Evolutionary conservation across 2,329 filamentous ascomycete species (phyloP).

Genomic region (Botrytis paeoniae): DNA sequence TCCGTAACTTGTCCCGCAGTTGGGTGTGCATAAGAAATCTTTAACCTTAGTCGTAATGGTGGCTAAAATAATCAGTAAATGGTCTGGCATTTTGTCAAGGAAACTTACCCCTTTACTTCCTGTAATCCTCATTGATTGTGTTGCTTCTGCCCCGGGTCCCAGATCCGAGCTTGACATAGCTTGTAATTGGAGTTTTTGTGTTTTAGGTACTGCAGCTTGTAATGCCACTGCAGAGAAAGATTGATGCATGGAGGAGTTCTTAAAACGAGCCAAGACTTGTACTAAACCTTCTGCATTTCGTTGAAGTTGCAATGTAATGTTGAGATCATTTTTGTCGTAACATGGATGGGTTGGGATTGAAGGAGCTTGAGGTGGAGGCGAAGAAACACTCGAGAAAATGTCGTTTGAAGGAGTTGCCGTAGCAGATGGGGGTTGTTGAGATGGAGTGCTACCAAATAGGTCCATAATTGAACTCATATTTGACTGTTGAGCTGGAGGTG

Average conservation of each 20-base stretch:
- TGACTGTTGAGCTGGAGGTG: slow-evolving; percentile 54
- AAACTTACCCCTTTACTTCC: slow-evolving; percentile 83
- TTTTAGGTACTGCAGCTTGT: slow-evolving; percentile 94
- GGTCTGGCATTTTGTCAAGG: neutral
- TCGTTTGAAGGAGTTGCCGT: slow-evolving; percentile 46
- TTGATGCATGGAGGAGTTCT: slow-evolving; percentile 66
- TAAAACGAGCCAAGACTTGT: slow-evolving; percentile 81
- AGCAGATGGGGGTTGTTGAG: slow-evolving; percentile 44
- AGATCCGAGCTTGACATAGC: slow-evolving; percentile 82
- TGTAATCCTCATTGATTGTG: slow-evolving; percentile 84
- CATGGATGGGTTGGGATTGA: slow-evolving; percentile 61
- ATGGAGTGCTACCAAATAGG: slow-evolving; percentile 61
- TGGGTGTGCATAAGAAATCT: slow-evolving; percentile 75
- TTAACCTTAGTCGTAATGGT: slow-evolving; percentile 76
- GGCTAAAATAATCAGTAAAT: slow-evolving; percentile 51
- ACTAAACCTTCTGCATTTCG: slow-evolving; percentile 75
- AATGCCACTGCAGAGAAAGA: slow-evolving; percentile 73
- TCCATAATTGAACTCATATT: slow-evolving; percentile 81
- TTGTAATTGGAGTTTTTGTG: slow-evolving; percentile 88
- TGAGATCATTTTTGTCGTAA: slow-evolving; percentile 83
- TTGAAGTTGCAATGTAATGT: slow-evolving; percentile 78
- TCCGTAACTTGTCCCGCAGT: slow-evolving; percentile 72
- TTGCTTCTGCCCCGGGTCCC: slow-evolving; percentile 74
- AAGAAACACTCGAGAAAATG: slow-evolving; percentile 50
- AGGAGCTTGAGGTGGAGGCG: slow-evolving; percentile 48